Evolutionary conservation across 2,329 filamentous ascomycete species (phyloP).

Genomic region (Fusarium tupiense): DNA sequence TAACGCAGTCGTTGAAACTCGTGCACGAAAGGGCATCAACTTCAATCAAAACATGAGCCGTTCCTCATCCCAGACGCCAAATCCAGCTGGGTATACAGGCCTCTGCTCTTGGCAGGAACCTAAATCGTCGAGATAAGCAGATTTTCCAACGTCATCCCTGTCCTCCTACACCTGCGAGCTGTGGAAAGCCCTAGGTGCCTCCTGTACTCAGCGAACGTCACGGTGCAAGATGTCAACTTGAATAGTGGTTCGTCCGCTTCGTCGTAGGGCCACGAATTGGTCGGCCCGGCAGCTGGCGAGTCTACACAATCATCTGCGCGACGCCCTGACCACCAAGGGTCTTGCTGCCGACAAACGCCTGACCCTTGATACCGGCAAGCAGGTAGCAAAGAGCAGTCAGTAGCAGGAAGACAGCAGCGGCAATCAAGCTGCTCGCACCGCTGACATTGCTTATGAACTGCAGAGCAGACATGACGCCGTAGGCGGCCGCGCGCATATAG

Average conservation of each 20-base stretch:
- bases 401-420: conserved; percentile 82
- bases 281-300: not conserved
- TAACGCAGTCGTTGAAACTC: conserved; percentile 28
- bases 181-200: not conserved
- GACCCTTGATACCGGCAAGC: conserved; percentile 81
- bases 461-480: conserved; percentile 79
- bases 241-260: not conserved
- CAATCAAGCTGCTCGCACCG: conserved; percentile 78
- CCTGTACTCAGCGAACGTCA: not conserved
- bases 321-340: conserved; percentile 93
- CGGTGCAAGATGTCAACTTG: not conserved
- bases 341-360: conserved; percentile 92
- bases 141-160: conserved; percentile 19
- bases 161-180: not conserved
- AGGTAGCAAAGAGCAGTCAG: conserved; percentile 84
- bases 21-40: conserved; percentile 32
- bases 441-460: conserved; percentile 84
- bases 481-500: conserved; percentile 94
- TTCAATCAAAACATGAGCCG: conserved; percentile 40
- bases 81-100: conserved; percentile 43
- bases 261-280: not conserved
- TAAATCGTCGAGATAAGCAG: conserved; percentile 36
- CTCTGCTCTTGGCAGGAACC: conserved; percentile 39
- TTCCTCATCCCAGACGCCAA: conserved; percentile 47
- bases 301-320: conserved; percentile 96